A percentile compares a stretch with the other conserved stretches of the same genome.
These are phyloP conservation scores for Rosellinia necatrix DNA, from an alignment of 2,329 filamentous ascomycete species.

Conservation along the genomic window DNA sequence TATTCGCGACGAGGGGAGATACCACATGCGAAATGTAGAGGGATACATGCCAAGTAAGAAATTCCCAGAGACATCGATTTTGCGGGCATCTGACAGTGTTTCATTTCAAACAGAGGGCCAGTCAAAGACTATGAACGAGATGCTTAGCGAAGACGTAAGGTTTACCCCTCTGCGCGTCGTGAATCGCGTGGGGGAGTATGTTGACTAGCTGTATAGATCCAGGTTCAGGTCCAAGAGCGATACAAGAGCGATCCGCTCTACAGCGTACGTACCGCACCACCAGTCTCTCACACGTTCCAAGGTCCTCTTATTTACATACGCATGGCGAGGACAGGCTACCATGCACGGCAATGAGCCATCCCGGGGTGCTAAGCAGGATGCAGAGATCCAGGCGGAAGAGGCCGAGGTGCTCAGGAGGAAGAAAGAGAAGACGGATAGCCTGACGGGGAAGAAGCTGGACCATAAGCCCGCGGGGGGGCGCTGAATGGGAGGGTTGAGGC, in stretches of 20 bases:
- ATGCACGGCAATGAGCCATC: constrained; percentile 37
- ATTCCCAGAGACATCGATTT: neutral
- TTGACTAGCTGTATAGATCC: constrained; percentile 28
- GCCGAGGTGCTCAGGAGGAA: constrained; percentile 35
- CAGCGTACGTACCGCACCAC: constrained; percentile 23
- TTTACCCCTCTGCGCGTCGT: neutral
- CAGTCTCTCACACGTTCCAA: too few species aligned
- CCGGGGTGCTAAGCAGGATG: constrained; percentile 34
- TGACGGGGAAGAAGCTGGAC: constrained; percentile 32
- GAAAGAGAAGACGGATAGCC: constrained; percentile 32
- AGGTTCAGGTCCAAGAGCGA: constrained; percentile 28
- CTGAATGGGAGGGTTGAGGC: neutral
- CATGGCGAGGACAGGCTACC: constrained; percentile 27
- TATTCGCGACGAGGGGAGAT: constrained; percentile 30
- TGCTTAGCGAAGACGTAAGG: constrained; percentile 34
- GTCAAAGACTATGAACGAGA: constrained; percentile 33
- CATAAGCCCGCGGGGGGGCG: constrained; percentile 7
- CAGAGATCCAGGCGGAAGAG: constrained; percentile 37
- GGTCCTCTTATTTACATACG: neutral
- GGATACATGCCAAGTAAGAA: constrained; percentile 35
- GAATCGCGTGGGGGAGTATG: neutral
- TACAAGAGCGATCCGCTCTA: constrained; percentile 37
- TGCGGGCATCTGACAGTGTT: neutral
- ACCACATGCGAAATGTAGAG: constrained; percentile 32
- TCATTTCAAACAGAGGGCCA: constrained; percentile 29